These are phyloP conservation scores for Suillus subalutaceus DNA, from an alignment of 768 basidiomycete genomes.

Conservation along the genomic window DNA sequence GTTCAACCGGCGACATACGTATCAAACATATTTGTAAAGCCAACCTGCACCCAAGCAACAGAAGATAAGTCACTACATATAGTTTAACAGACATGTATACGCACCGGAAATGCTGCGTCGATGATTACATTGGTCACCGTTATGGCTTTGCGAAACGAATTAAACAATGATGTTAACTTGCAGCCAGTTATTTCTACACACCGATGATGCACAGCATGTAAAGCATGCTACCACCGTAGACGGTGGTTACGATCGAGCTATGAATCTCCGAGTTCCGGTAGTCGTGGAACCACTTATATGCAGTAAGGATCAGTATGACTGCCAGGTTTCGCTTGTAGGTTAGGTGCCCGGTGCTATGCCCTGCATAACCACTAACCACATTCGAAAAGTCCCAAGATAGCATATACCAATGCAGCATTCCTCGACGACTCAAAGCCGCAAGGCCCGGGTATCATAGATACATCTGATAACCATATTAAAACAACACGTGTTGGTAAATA, in stretches of 20 bases:
- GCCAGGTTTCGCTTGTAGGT: background rate
- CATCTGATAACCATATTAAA: background rate
- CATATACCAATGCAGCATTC: background rate
- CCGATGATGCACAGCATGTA: slow-evolving; percentile 22
- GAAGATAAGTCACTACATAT: background rate
- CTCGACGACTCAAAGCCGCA: slow-evolving; percentile 3
- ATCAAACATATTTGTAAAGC: background rate
- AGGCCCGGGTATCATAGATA: background rate
- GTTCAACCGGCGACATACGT: background rate
- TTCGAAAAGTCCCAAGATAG: slow-evolving; percentile 3
- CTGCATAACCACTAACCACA: background rate
- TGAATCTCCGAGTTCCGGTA: background rate
- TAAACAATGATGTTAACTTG: background rate
- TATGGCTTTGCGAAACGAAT: slow-evolving; percentile 15
- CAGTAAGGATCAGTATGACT: slow-evolving; percentile 8
- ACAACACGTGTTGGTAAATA: background rate
- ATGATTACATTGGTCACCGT: slow-evolving; percentile 17
- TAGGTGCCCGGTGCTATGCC: background rate
- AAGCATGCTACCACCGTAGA: slow-evolving; percentile 23
- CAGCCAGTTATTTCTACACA: background rate
- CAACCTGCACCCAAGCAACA: background rate
- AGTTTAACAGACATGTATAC: background rate
- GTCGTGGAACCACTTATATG: slow-evolving; percentile 6
- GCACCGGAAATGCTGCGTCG: slow-evolving; percentile 15
- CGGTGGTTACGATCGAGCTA: slow-evolving; percentile 14